Evolutionary conservation across 441 rosid species (phyloP).

Genomic region (Manihot esculenta): DNA sequence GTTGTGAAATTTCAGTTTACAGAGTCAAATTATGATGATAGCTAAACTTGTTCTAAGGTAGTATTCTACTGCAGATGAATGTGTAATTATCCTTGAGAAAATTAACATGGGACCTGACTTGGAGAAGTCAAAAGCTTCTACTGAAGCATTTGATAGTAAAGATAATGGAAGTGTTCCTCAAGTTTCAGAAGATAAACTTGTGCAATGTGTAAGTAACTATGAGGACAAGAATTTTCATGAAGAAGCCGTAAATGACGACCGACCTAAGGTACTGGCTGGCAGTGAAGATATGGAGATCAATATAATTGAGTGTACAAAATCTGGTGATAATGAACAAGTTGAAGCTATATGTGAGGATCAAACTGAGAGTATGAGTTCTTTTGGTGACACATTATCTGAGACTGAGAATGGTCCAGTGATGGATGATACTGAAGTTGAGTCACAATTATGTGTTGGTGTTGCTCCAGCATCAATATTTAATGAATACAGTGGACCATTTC

Average conservation of each 20-base stretch:
- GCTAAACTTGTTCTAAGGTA: background rate
- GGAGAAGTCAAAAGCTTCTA: conserved; percentile 29
- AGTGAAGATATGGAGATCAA: conserved; percentile 50
- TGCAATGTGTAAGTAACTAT: conserved; percentile 37
- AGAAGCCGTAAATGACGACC: conserved; percentile 25
- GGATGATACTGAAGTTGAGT: conserved; percentile 74
- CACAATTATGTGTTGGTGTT: conserved; percentile 31
- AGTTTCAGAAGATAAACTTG: conserved; percentile 32
- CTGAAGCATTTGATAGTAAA: conserved; percentile 29
- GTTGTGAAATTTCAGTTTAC: background rate
- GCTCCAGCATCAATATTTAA: conserved; percentile 23
- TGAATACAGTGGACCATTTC: conserved; percentile 28
- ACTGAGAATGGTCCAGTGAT: conserved; percentile 30
- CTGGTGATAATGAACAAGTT: conserved; percentile 15
- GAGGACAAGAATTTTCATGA: conserved; percentile 39
- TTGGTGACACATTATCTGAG: conserved; percentile 56
- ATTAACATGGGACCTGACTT: conserved; percentile 44
- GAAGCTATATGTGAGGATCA: conserved; percentile 37
- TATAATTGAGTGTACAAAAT: conserved; percentile 36
- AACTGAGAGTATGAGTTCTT: conserved; percentile 78
- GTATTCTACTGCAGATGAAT: conserved; percentile 7
- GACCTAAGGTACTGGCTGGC: conserved; percentile 13
- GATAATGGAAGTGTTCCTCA: conserved; percentile 23
- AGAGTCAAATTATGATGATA: background rate
- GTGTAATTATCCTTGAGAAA: background rate